These are phyloP conservation scores for Tephrocybe rancida DNA, from an alignment of 768 basidiomycete genomes.

Conservation along the genomic window DNA sequence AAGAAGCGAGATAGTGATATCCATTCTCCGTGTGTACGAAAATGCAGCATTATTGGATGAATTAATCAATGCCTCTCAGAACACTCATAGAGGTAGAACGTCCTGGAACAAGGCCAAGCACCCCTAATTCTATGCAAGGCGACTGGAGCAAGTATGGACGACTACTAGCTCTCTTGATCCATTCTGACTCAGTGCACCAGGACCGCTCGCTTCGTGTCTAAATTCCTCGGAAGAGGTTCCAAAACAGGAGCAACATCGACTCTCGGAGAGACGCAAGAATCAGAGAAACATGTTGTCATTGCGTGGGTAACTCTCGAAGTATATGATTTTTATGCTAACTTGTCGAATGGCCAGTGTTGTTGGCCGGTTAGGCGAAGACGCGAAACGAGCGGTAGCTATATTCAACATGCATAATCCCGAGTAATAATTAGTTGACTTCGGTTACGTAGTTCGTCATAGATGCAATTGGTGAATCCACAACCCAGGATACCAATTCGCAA, in stretches of 20 bases:
- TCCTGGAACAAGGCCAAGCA: background rate
- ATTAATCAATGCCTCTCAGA: background rate
- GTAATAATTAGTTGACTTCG: background rate
- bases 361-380: background rate
- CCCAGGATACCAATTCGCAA: background rate
- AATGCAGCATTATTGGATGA: background rate
- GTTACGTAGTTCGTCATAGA: background rate
- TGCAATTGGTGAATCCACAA: background rate
- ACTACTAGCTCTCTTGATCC: background rate
- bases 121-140: background rate
- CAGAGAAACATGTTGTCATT: background rate
- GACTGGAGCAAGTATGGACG: background rate
- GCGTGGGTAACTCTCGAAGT: background rate
- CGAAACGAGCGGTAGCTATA: background rate
- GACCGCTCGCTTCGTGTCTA: background rate
- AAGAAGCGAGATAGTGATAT: no score
- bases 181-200: background rate
- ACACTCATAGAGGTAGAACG: background rate
- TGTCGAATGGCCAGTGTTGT: background rate
- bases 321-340: background rate
- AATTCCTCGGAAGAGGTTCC: background rate
- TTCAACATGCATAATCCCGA: background rate
- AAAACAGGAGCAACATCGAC: background rate
- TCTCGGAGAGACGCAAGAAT: background rate
- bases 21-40: background rate